Base-by-base conservation (phyloP, 192 early-diverging fungal species). In the Linnemannia elongata region DNA sequence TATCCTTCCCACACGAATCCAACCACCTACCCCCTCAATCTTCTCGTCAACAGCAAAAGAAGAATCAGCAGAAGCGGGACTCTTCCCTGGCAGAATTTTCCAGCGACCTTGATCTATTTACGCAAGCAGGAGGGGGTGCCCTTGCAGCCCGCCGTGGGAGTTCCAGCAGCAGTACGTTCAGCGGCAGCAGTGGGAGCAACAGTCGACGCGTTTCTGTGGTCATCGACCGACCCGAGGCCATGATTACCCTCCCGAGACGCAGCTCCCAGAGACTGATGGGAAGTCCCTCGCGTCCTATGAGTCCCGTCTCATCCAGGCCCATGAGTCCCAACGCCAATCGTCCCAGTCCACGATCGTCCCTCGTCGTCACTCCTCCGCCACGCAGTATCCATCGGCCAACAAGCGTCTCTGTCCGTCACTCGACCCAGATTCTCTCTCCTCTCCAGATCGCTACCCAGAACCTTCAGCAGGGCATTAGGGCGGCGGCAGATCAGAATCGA, bases 361-460 rank as follows among this genome's bases (percentile, higher is more conserved):
- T 87, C 4, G 85, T 87, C 15, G 76, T 87, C 15, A 42, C 79
- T 38, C 85, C 85, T 54, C 85, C 85, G 5, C 85, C 85, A 30
- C 52, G 85, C 10, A 87, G 85, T 54, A 73, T 87, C 15, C 85
- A 87, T 47, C 42, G 85, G n/a, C 85, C 85, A 4, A n/a, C 42
- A 3, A 86, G 79, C 38, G 60, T 74, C 22, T 77, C 79, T 52
- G 47, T 68, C 20, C 79, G 83, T 18, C 74, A 86, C 27, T 86
- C 83, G 30, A 81, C 79, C 20, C 78, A 77, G 36, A n/a, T 77
- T 17, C 18, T 77, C 27, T 55, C 69, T 60, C 55, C 76, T 15
- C 35, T 71, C 27, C 79, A 80, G 22, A 77, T 80, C 9, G 73
- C 72, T 1, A 47, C 68, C 5, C n/a, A 33, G 20, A 68, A 42